A percentile compares a stretch with the other conserved stretches of the same genome.
Conservation (phyloP, 1,284 basidiomycete species). For the Fistulina hepatica region DNA sequence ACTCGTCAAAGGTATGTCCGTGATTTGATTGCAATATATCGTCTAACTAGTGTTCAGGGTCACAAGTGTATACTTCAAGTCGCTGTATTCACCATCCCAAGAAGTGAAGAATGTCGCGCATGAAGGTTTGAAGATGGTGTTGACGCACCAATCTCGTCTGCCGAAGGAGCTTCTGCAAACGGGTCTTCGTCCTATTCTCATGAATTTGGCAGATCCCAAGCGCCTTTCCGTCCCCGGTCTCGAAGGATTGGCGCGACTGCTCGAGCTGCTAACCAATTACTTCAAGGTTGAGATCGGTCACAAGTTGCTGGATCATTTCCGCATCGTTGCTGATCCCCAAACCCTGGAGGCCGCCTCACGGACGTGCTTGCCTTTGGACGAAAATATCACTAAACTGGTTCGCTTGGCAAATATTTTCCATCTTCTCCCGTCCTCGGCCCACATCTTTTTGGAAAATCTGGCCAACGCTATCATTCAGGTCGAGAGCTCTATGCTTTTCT, state of each 20-base stretch:
- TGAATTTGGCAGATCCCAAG: conserved; percentile 97
- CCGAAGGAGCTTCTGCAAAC: conserved; percentile 95
- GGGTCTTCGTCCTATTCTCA: conserved; percentile 90
- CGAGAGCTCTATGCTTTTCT: conserved; percentile 86
- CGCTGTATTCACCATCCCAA: conserved; percentile 86
- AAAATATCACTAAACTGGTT: conserved; percentile 88
- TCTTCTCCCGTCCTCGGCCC: conserved; percentile 85
- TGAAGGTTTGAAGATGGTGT: conserved; percentile 83
- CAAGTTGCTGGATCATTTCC: conserved; percentile 95
- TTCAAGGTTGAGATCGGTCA: conserved; percentile 99
- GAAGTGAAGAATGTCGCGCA: conserved; percentile 97
- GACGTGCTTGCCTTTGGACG: conserved; percentile 77
- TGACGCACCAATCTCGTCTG: conserved; percentile 83
- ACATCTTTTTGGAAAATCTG: conserved; percentile 84
- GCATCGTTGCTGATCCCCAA: conserved; percentile 77
- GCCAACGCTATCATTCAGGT: conserved; percentile 88
- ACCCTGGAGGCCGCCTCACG: conserved; percentile 74
- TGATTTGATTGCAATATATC: conserved; percentile 2
- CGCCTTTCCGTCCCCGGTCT: conserved; percentile 90
- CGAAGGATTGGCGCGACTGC: conserved; percentile 89
- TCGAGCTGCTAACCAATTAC: conserved; percentile 95
- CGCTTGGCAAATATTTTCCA: conserved; percentile 96
- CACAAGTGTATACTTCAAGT: conserved; percentile 97
- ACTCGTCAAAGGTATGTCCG: conserved; percentile 72
- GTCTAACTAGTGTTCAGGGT: conserved; percentile 41